Conservation (phyloP, 352 stramenopile species). For the Phytophthora agathidicida region DNA sequence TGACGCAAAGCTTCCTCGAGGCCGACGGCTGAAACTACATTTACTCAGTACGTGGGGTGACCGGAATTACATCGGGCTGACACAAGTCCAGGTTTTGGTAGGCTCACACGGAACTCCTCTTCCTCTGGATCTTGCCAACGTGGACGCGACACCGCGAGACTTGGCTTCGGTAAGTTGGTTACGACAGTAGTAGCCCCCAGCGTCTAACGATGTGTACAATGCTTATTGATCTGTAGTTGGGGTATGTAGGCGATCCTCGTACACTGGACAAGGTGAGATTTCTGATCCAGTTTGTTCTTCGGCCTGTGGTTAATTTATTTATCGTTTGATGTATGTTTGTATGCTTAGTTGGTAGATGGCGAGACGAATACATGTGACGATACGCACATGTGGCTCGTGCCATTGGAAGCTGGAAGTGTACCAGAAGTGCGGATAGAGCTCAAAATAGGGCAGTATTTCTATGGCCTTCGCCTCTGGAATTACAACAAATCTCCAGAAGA, state of each 20-base stretch:
- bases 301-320: no score
- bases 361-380: conserved; percentile 86
- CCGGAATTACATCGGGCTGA: conserved; percentile 85
- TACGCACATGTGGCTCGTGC: conserved; percentile 91
- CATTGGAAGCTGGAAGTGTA: conserved; percentile 38
- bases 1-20: conserved; percentile 39
- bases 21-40: conserved; percentile 57
- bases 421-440: conserved; percentile 70
- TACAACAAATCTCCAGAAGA: conserved; percentile 87
- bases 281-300: no score
- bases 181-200: not conserved
- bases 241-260: conserved; percentile 79
- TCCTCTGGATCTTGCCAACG: conserved; percentile 44
- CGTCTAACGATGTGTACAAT: not conserved
- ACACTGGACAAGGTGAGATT: conserved; percentile 82
- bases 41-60: conserved; percentile 82
- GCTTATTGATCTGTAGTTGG: conserved; percentile 44
- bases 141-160: conserved; percentile 73
- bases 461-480: conserved; percentile 79
- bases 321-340: not conserved
- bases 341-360: conserved; percentile 79
- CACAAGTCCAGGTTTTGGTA: conserved; percentile 72
- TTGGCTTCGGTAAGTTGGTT: conserved; percentile 58
- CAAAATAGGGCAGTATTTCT: conserved; percentile 53
- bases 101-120: conserved; percentile 47